A percentile compares a stretch with the other conserved stretches of the same genome.
These are phyloP conservation scores for Apiotrichum gamsii DNA, from an alignment of 1,284 basidiomycete species.

Conservation along the genomic window DNA sequence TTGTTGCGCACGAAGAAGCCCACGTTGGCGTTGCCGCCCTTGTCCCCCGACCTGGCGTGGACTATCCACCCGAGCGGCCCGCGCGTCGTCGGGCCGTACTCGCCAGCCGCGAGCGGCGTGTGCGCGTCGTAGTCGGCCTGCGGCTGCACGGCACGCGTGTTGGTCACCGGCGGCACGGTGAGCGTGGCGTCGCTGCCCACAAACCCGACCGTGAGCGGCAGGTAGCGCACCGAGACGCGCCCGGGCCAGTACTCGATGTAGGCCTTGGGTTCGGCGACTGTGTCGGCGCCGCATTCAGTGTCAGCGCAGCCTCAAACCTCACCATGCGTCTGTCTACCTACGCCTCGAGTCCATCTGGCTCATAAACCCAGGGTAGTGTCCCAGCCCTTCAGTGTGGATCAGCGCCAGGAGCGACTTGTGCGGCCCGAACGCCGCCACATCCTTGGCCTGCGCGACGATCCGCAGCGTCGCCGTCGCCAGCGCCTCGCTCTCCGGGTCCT, in stretches of 20 bases:
- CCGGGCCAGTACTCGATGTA: conserved; percentile 22
- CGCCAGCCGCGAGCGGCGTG: not conserved
- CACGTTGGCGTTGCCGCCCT: conserved; percentile 20
- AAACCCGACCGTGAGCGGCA: conserved; percentile 9
- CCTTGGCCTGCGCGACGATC: conserved; percentile 22
- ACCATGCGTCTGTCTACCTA: not conserved
- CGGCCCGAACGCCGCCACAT: conserved; percentile 14
- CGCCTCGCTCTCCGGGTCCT: conserved; percentile 18
- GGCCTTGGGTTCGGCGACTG: conserved; percentile 3
- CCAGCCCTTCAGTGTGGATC: conserved; percentile 17
- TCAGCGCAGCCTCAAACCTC: too few species aligned
- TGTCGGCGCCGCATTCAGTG: not conserved
- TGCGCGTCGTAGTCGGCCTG: conserved; percentile 13
- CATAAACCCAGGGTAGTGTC: conserved; percentile 21
- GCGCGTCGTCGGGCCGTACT: conserved; percentile 15
- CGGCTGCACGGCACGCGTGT: not conserved
- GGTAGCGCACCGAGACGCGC: conserved; percentile 5
- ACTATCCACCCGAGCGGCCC: conserved; percentile 25
- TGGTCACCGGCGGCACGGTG: not conserved
- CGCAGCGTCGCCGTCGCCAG: conserved; percentile 22
- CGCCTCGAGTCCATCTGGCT: conserved; percentile 9
- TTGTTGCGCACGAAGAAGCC: conserved; percentile 23
- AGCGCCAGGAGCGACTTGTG: conserved; percentile 2
- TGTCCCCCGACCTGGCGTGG: conserved; percentile 23
- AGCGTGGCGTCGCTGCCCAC: conserved; percentile 4